These are phyloP conservation scores for Cytospora mali DNA, from an alignment of 2,329 filamentous ascomycete species.

Conservation along the genomic window DNA sequence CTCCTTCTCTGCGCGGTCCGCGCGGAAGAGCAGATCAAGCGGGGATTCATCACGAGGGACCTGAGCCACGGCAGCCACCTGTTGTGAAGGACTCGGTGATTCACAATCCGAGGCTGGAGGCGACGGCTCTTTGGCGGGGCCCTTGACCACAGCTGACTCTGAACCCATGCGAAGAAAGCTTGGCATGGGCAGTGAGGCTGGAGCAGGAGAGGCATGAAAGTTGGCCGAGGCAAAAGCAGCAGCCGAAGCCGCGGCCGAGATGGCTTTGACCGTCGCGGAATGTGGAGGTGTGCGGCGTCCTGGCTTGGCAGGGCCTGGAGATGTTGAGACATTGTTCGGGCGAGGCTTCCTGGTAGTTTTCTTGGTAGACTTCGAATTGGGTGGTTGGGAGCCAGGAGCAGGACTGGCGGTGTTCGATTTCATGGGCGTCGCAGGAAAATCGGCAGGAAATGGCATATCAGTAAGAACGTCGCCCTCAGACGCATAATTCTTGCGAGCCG, in stretches of 20 bases:
- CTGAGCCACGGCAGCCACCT: constrained; percentile 38
- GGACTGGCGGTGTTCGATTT: constrained; percentile 45
- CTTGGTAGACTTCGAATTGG: constrained; percentile 38
- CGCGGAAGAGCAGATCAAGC: constrained; percentile 87
- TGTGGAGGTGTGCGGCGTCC: constrained; percentile 51
- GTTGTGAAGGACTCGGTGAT: constrained; percentile 49
- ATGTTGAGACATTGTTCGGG: constrained; percentile 39
- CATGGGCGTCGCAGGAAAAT: constrained; percentile 49
- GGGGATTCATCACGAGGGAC: constrained; percentile 66
- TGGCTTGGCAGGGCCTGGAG: constrained; percentile 46
- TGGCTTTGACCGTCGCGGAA: constrained; percentile 47
- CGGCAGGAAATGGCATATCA: constrained; percentile 41
- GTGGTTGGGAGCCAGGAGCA: constrained; percentile 35
- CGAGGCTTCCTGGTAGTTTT: constrained; percentile 36
- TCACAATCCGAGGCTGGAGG: constrained; percentile 57
- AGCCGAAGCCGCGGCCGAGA: constrained; percentile 55
- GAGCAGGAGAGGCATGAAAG: constrained; percentile 92
- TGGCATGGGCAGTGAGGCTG: constrained; percentile 86
- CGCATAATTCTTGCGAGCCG: constrained; percentile 57
- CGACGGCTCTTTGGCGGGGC: constrained; percentile 47
- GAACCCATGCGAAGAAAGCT: constrained; percentile 38
- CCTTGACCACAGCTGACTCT: constrained; percentile 19
- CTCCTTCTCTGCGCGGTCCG: constrained; percentile 77
- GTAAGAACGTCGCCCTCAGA: constrained; percentile 58
- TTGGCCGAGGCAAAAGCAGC: constrained; percentile 77